Conservation (phyloP, 768 basidiomycete species). For the Amanita exitialis region DNA sequence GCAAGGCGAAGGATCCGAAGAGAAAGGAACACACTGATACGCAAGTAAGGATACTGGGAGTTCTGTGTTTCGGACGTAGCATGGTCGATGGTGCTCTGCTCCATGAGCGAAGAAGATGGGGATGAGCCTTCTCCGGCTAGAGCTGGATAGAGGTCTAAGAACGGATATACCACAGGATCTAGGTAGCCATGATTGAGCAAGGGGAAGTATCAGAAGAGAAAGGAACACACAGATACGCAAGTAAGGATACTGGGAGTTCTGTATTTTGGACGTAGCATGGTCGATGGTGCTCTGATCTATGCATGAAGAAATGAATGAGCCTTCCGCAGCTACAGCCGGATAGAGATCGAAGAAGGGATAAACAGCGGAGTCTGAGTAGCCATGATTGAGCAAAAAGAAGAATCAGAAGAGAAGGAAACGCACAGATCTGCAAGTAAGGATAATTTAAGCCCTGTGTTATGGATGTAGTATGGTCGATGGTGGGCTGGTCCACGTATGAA, state of each 20-base stretch:
- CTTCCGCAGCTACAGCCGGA: conserved; percentile 3
- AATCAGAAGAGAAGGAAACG: conserved; percentile 7
- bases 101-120: not conserved
- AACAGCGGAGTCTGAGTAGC: conserved; percentile 26
- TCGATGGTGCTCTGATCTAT: not conserved
- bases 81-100: not conserved
- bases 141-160: conserved; percentile 31
- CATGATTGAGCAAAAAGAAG: not conserved
- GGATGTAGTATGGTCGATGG: not conserved
- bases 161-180: conserved; percentile 27
- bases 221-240: conserved; percentile 21
- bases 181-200: not conserved
- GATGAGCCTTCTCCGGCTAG: not conserved
- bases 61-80: conserved; percentile 10
- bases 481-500: not conserved
- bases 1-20: no score
- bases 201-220: not conserved
- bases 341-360: conserved; percentile 16
- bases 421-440: conserved; percentile 20
- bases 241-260: conserved; percentile 16
- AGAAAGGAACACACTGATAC: no score
- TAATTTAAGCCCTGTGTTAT: conserved; percentile 8
- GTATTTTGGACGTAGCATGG: conserved; percentile 3
- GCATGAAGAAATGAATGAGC: no score
- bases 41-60: conserved; percentile 6